phyloP scores from a whole-genome alignment of 441 rosid genomes.

The Euphorbia neoarborescens region DNA sequence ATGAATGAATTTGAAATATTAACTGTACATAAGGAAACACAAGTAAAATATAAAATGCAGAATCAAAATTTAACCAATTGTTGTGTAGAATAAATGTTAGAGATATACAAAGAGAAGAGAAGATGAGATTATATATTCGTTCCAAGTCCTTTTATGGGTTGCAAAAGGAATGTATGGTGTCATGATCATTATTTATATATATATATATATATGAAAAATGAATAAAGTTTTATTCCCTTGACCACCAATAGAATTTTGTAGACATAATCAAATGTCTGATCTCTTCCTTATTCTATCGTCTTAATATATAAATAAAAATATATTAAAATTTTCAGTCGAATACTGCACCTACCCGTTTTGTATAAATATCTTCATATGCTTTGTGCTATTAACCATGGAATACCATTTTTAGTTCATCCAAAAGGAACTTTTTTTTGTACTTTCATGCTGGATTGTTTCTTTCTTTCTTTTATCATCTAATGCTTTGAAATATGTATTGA shows the following conservation, averaged over 20 bases:
- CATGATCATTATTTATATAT: background rate
- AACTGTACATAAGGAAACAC: no score
- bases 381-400: no score
- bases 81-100: background rate
- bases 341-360: background rate
- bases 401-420: no score
- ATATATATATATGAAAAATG: no score
- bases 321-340: no score
- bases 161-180: slow-evolving; percentile 10
- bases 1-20: no score
- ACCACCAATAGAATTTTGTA: background rate
- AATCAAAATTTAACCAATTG: no score
- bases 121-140: background rate
- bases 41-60: no score
- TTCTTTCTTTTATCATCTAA: no score
- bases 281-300: background rate
- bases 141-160: slow-evolving; percentile 8
- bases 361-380: no score
- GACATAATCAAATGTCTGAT: background rate
- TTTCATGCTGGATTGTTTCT: background rate
- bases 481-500: no score
- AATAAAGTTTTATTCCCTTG: background rate
- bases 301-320: no score
- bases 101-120: background rate
- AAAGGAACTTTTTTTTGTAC: background rate